These are phyloP conservation scores for Samsoniella hepiali DNA, from an alignment of 2,329 filamentous ascomycete species.

Conservation along the genomic window DNA sequence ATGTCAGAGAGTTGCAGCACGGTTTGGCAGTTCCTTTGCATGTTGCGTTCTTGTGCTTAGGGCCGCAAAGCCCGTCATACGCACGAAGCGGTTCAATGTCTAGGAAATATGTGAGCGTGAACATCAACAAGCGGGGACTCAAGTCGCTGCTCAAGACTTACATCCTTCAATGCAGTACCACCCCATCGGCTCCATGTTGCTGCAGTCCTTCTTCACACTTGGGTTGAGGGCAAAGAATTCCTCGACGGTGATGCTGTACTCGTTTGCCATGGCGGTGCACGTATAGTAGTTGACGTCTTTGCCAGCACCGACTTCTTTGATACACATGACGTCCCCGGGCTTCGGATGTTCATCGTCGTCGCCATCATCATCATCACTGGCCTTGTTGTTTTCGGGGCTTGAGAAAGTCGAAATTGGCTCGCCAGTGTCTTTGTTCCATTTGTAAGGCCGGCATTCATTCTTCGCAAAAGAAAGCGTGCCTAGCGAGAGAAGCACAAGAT, in stretches of 20 bases:
- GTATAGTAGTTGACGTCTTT: no score
- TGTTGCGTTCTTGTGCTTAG: constrained; percentile 30
- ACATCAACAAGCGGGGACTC: background rate
- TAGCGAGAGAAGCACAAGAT: background rate
- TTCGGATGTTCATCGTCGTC: background rate
- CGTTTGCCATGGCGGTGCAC: background rate
- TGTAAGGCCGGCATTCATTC: background rate
- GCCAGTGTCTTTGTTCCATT: background rate
- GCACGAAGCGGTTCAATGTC: background rate
- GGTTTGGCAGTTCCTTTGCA: constrained; percentile 29
- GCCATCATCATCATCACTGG: background rate
- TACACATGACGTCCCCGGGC: background rate
- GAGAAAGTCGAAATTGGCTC: background rate
- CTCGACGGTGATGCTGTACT: no score
- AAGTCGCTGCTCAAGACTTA: background rate
- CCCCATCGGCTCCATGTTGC: no score
- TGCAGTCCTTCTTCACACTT: no score
- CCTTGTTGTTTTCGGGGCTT: background rate
- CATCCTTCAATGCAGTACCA: no score
- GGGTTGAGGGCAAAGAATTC: no score
- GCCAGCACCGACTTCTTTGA: background rate
- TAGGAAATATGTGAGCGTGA: background rate
- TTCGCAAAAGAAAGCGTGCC: background rate
- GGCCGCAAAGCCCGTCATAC: constrained; percentile 31
- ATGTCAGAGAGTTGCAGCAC: constrained; percentile 33